Evolutionary conservation across 2,329 filamentous ascomycete species (phyloP), one percentile per base, ranked within the genome.

Genomic region (Penicillium brasilianum): DNA sequence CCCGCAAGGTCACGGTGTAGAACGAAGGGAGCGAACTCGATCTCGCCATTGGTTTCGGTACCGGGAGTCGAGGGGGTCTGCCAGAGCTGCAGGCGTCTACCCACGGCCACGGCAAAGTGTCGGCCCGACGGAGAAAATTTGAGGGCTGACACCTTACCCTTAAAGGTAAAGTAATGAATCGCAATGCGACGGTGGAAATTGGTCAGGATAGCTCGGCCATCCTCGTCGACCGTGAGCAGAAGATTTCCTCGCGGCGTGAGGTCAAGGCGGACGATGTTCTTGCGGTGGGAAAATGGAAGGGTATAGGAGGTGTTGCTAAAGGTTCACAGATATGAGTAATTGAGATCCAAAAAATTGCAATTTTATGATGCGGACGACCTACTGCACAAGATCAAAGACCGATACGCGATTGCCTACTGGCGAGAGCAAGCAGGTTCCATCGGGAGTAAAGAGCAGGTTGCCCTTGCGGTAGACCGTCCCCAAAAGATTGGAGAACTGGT

Each of bases 391-490:
- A 76, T 99, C 94, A 78, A 99, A 99, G 56, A 98, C 90, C 1
- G 94, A 92, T 63, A 99, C 93, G 74, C 93, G 85, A 80, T 98
- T 99, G 75, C 95, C 95, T 56, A 99, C 95, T 8, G 95, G 96
- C 48, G 95, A 99, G 73, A 96, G 91, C 67, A 99, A 86, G 80
- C 92, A 94, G 72, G 92, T 95, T 76, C 96, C 96, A 86, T 99
- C 94, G 63, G 93, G 92, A 72, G 92, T 96, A 83, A 96, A 99
- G 76, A 97, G 86, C 73, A 99, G 87, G 78, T 98, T 99, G 80
- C 96, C 95, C 86, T 93, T 92, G 82, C 93, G 92, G 84, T 98
- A 99, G 76, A 99, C 95, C 70, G 95, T 99, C 76, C 95, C 96
- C 74, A 99, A 87, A 77, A 99, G 87, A 81, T 98, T 99, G 77